Percentiles rank a stretch among this genome's conserved stretches.
Conservation (phyloP, 768 basidiomycete species). For the Kwoniella dejecticola region DNA sequence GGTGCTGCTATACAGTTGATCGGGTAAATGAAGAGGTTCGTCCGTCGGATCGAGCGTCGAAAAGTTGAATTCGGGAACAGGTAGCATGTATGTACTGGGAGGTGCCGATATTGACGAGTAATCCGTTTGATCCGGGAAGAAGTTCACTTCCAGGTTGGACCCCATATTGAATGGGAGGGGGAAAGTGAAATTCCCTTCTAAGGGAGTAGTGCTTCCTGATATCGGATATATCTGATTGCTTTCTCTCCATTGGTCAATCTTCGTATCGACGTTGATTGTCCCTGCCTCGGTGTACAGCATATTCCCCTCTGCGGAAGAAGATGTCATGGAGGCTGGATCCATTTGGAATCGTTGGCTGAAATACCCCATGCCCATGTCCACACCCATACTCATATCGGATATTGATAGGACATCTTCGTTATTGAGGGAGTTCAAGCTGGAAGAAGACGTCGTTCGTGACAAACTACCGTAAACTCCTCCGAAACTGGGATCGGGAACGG, state of each 20-base stretch:
- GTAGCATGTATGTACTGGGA: conserved; percentile 8
- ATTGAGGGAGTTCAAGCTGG: conserved; percentile 14
- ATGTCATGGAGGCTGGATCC: too few species aligned
- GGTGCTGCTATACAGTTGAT: too few species aligned
- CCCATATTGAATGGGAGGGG: not conserved
- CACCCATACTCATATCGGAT: conserved; percentile 2
- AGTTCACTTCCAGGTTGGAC: not conserved
- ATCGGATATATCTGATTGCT: conserved; percentile 7
- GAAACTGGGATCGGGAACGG: conserved; percentile 2
- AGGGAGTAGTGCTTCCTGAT: conserved; percentile 15
- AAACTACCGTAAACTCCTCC: not conserved
- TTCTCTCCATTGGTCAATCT: conserved; percentile 12
- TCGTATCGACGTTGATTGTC: conserved; percentile 1
- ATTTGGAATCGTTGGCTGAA: conserved; percentile 1
- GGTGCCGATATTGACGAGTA: conserved; percentile 5
- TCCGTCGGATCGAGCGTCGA: not conserved
- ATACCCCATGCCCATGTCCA: not conserved
- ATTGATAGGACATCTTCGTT: conserved; percentile 7
- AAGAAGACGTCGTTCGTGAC: conserved; percentile 17
- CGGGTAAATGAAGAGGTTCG: not conserved
- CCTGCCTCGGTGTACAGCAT: too few species aligned
- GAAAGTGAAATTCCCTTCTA: conserved; percentile 7
- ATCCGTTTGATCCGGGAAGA: not conserved
- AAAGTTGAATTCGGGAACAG: conserved; percentile 12
- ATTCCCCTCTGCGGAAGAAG: too few species aligned